Base-by-base conservation (phyloP, 1,139 yeast species). In the Starmera stellimalicola region DNA sequence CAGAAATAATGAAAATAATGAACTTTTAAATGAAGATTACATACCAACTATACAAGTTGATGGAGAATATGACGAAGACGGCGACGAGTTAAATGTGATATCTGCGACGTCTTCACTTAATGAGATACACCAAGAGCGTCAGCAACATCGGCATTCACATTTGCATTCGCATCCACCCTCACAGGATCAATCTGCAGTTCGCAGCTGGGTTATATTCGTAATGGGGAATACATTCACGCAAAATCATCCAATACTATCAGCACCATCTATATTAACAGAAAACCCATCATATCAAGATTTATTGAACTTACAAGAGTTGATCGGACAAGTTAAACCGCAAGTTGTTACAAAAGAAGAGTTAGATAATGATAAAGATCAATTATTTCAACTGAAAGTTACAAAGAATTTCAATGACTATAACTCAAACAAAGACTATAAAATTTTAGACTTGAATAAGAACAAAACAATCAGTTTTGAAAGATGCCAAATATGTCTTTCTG, bases 401-500 rank as follows among this genome's bases (percentile, higher is more conserved):
- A 14, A 7, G 3, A 16, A 14, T 7, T 22, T 22, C 5, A 16
- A 6, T 14, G 7, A 18, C 3, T 16, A 9, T 6, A 4, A 14
- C 7, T 5, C 7, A 8, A 19, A n/a, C 11, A 20, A 20, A 14
- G n/a, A n/a, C n/a, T 10, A 18, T 4, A 30, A 27, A 10, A 15
- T 25, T 3, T 22, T 22, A 6, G 19, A 32, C 12, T 16, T 10
- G 11, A 7, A 20, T 11, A 12, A 17, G 8, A 6, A 16, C 3
- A n/a, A 8, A 4, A 24, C 27, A 3, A 15, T 15, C 8, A 15
- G 15, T 16, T 10, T 14, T 19, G 44, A 42, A 11, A 34, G 47
- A 8, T 73, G 80, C 47, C 64, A 69, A 3, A 68, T 73, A 8
- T 73, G 80, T 44, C 51, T 73, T 22, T 43, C 61, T 6, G 66